phyloP scores from a whole-genome alignment of 2,329 filamentous ascomycete species.

The Phaeophleospora eucalypticola region DNA sequence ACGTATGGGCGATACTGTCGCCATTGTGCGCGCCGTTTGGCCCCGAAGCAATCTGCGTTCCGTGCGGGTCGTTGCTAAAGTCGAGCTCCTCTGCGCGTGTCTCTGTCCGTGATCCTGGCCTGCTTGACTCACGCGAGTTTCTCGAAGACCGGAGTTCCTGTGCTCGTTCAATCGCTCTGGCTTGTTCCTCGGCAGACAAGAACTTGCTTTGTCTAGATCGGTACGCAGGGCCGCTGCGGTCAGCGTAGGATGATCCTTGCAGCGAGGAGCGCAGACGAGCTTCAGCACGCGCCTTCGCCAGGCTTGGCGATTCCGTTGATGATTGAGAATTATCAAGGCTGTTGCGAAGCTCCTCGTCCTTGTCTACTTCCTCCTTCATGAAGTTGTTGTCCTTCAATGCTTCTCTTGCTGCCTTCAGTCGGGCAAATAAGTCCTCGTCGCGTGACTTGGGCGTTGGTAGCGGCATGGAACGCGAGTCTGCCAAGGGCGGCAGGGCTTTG shows the following conservation, averaged over 20 bases:
- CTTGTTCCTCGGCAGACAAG: conserved; percentile 34
- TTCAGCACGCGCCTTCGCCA: conserved; percentile 30
- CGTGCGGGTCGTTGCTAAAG: no score
- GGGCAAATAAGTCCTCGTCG: conserved; percentile 35
- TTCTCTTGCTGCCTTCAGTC: conserved; percentile 30
- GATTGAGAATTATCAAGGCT: conserved; percentile 24
- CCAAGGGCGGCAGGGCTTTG: no score
- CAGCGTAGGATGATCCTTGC: conserved; percentile 4
- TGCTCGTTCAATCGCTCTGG: conserved; percentile 31
- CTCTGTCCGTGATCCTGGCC: conserved; percentile 16
- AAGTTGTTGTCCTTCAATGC: conserved; percentile 20
- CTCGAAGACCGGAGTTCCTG: conserved; percentile 26
- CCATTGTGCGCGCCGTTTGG: no score
- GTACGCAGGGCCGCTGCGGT: conserved; percentile 33
- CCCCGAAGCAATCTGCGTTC: no score
- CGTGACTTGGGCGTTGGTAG: conserved; percentile 4
- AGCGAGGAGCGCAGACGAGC: conserved; percentile 28
- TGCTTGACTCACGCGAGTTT: conserved; percentile 9
- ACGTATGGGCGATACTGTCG: no score
- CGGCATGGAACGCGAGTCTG: no score
- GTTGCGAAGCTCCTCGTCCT: conserved; percentile 20
- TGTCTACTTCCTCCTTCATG: conserved; percentile 16
- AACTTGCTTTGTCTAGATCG: conserved; percentile 35
- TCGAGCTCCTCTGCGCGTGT: no score
- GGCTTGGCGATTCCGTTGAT: conserved; percentile 29